A percentile compares a stretch with the other conserved stretches of the same genome.
These are phyloP conservation scores for Naganishia vaughanmartiniae DNA, from an alignment of 768 basidiomycete genomes.

Conservation along the genomic window DNA sequence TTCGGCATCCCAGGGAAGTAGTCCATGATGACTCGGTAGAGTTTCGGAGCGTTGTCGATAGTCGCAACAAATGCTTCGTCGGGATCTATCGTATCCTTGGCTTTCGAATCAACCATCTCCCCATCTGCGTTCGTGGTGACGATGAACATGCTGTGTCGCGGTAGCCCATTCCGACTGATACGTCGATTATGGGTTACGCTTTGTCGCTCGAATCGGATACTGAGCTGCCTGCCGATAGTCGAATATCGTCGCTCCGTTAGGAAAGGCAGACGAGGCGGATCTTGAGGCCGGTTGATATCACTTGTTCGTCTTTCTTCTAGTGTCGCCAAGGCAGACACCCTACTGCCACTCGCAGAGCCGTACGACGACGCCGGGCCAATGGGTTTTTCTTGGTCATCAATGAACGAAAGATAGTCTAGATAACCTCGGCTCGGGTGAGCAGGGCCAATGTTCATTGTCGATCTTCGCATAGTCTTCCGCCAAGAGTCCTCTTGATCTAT, in stretches of 20 bases:
- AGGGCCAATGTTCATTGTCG: slow-evolving; percentile 11
- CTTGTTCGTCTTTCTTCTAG: slow-evolving; percentile 13
- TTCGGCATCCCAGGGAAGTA: slow-evolving; percentile 70
- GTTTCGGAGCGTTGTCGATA: slow-evolving; percentile 23
- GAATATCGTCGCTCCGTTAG: not conserved
- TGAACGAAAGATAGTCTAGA: slow-evolving; percentile 7
- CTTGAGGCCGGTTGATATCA: not conserved
- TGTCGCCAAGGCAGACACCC: slow-evolving; percentile 2
- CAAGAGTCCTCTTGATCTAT: slow-evolving; percentile 2
- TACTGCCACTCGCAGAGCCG: not conserved
- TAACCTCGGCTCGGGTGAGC: slow-evolving; percentile 9
- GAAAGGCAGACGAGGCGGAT: not conserved
- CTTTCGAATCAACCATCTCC: slow-evolving; percentile 11
- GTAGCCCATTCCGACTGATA: slow-evolving; percentile 4
- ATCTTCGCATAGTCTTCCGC: slow-evolving; percentile 2
- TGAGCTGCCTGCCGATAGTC: slow-evolving; percentile 16
- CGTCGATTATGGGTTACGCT: not conserved
- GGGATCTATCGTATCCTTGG: not conserved
- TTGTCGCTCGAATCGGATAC: slow-evolving; percentile 13
- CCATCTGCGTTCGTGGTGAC: slow-evolving; percentile 11
- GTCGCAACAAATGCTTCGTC: slow-evolving; percentile 13
- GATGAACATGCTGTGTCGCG: slow-evolving; percentile 16
- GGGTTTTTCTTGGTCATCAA: slow-evolving; percentile 5
- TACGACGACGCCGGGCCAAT: not conserved
- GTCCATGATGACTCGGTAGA: slow-evolving; percentile 29